A percentile compares a stretch with the other conserved stretches of the same genome.
phyloP scores from a whole-genome alignment of 441 rosid genomes.

The Pelargonium fulgidum region DNA sequence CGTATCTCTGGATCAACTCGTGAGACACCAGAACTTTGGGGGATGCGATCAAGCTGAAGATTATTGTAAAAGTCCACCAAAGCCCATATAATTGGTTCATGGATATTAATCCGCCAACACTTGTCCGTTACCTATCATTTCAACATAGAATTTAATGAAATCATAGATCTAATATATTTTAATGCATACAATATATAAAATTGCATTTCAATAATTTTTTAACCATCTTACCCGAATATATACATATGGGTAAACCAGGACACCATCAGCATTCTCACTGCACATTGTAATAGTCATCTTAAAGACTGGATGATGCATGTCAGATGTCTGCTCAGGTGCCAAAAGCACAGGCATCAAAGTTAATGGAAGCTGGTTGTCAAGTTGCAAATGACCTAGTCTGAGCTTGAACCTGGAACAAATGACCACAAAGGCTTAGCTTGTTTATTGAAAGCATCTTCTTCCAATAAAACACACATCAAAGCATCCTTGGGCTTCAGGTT shows the following conservation, averaged over 20 bases:
- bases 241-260: conserved; percentile 79
- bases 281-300: conserved; percentile 83
- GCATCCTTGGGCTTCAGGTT: not conserved
- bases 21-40: conserved; percentile 61
- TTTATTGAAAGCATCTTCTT: conserved; percentile 1
- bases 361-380: conserved; percentile 95
- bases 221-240: conserved; percentile 74
- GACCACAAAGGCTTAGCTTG: conserved; percentile 16
- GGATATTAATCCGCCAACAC: conserved; percentile 86
- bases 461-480: not conserved
- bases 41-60: conserved; percentile 77
- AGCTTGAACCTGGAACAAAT: conserved; percentile 80
- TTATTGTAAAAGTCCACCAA: conserved; percentile 66
- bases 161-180: conserved; percentile 15
- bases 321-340: conserved; percentile 78
- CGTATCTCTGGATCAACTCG: conserved; percentile 98
- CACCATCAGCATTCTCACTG: conserved; percentile 72
- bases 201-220: conserved; percentile 11
- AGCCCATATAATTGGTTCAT: conserved; percentile 98
- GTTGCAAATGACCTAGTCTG: conserved; percentile 78
- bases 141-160: conserved; percentile 15
- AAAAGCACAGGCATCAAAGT: conserved; percentile 91
- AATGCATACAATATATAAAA: conserved; percentile 15
- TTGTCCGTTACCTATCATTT: conserved; percentile 70
- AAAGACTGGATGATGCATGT: conserved; percentile 80